A percentile compares a stretch with the other conserved stretches of the same genome.
Evolutionary conservation across 202 grass and related monocot species (phyloP).

Genomic region (Sporobolus alterniflorus): DNA sequence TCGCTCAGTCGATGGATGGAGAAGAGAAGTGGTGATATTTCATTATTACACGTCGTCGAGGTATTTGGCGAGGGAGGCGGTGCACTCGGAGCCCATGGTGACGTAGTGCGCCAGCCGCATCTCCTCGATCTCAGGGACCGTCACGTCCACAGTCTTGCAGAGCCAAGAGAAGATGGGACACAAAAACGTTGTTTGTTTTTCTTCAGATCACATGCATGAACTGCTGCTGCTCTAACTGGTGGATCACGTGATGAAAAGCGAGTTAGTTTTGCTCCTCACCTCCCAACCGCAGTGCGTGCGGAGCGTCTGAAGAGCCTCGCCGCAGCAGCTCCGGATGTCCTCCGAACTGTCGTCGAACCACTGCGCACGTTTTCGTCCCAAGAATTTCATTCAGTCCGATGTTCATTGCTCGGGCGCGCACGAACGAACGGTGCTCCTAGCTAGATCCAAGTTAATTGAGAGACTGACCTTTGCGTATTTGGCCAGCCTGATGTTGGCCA

Average conservation of each 20-base stretch:
- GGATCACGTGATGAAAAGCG: too few relatives aligned
- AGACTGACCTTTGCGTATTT: slow-evolving; percentile 66
- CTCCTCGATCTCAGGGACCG: slow-evolving; percentile 80
- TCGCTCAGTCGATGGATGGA: too few relatives aligned
- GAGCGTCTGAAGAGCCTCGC: slow-evolving; percentile 59
- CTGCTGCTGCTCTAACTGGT: too few relatives aligned
- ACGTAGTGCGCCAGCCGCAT: slow-evolving; percentile 89
- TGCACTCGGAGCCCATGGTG: slow-evolving; percentile 85
- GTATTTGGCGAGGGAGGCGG: slow-evolving; percentile 64
- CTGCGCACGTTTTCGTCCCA: slow-evolving; percentile 11
- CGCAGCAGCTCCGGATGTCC: slow-evolving; percentile 69
- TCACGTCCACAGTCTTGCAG: slow-evolving; percentile 58
- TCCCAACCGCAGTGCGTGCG: slow-evolving; percentile 59
- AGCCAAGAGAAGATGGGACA: neutral
- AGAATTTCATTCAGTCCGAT: neutral
- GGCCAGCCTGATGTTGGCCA: slow-evolving; percentile 59
- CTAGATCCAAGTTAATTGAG: neutral
- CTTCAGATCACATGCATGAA: neutral
- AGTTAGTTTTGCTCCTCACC: slow-evolving; percentile 37
- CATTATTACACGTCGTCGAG: slow-evolving; percentile 57
- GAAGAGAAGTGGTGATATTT: too few relatives aligned
- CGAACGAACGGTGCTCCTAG: too few relatives aligned
- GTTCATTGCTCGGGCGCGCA: too few relatives aligned
- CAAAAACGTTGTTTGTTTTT: too few relatives aligned
- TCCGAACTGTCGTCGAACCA: slow-evolving; percentile 68